Base-by-base conservation (phyloP, 495 filamentous ascomycete species). In the Gamarada debralockiae region DNA sequence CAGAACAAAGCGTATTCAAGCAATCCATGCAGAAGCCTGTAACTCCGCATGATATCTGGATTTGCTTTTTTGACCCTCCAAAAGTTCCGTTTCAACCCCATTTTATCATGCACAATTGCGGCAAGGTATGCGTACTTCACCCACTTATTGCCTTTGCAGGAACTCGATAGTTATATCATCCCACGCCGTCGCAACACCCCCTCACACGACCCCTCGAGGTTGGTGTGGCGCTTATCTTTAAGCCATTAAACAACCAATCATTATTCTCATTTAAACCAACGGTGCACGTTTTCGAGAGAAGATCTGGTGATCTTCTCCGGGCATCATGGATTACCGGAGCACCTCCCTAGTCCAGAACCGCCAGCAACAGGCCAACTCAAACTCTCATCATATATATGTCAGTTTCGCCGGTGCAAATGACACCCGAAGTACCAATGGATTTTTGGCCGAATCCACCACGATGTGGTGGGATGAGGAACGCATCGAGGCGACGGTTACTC, bases 381-480 rank as follows among this genome's bases (percentile, higher is more conserved):
- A 49, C 33, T 51, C 60, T 20, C 60, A 55, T 55, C n/a, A 29
- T 29, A 62, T 59, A 55, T 59, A 58, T 44, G 37, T 49, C 31
- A 62, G 48, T 34, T 62, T 62, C 38, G 56, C 52, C 21, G 60
- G 53, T 7, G 39, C 50, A 21, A 49, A 43, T 15, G 23, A 49
- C 13, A 25, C 22, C 15, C 41, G 43, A 18, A 47, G 41, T 27
- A 29, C 49, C 6, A 56, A 62, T 59, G 60, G 48, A 47, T 50
- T 53, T 54, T 38, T 53, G 21, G 29, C 44, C 21, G 60, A 62
- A 27, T 29, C 49, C 4, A 24, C 56, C 53, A 64, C 67, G 50
- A 77, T 83, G 67, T 93, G 89, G 88, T 95, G 89, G 89, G 84
- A 89, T 54, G 74, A 86, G 47, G 84, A 89, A 58, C 81, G 80